These are phyloP conservation scores for Carallia brachiata DNA, from an alignment of 345 rosid species.

Conservation along the genomic window DNA sequence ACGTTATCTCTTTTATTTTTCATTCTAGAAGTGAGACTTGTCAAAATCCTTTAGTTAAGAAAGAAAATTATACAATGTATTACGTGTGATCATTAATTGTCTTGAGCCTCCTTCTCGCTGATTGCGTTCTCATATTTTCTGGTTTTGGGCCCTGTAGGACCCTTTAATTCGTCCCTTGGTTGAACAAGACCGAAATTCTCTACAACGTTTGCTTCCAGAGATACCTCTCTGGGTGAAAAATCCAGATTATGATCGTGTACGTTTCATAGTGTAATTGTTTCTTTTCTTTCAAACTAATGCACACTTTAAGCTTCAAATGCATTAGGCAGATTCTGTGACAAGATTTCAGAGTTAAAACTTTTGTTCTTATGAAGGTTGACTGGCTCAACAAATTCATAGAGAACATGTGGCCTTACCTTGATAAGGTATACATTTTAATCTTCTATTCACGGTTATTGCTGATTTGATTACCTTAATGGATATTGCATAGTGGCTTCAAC, in stretches of 20 bases:
- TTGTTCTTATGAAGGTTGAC: constrained; percentile 21
- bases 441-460: neutral
- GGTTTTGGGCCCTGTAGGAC: constrained; percentile 21
- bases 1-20: no score
- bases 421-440: constrained; percentile 13
- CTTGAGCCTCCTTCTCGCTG: neutral
- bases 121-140: neutral
- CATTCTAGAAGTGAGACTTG: no score
- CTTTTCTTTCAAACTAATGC: neutral
- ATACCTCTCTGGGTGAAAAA: constrained; percentile 37
- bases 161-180: constrained; percentile 31
- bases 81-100: neutral
- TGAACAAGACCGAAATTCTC: constrained; percentile 27
- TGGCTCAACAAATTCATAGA: constrained; percentile 30
- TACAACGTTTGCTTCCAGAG: constrained; percentile 29
- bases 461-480: neutral
- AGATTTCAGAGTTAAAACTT: constrained; percentile 12
- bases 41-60: neutral
- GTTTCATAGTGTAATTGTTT: constrained; percentile 22
- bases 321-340: neutral
- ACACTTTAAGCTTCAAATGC: constrained; percentile 4
- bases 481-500: constrained; percentile 2
- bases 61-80: neutral
- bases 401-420: constrained; percentile 35
- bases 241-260: constrained; percentile 35